Conservation (phyloP, 2,329 filamentous ascomycete species). For the Zopfia rhizophila region DNA sequence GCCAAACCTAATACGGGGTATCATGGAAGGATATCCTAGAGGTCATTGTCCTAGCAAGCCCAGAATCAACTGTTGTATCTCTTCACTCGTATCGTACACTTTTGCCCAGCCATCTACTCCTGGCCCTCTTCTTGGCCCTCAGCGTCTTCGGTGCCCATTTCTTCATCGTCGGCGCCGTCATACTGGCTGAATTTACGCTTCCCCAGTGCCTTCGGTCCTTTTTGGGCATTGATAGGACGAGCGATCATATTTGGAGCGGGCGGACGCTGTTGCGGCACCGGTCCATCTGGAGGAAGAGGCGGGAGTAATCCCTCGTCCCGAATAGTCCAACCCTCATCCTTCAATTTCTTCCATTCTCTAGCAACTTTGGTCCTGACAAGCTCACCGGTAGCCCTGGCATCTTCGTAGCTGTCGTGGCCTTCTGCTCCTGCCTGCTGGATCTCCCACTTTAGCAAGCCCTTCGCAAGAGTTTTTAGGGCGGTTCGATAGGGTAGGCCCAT, state of each 20-base stretch:
- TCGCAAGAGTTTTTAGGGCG: constrained; percentile 79
- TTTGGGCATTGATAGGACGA: not conserved
- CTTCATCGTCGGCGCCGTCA: constrained; percentile 19
- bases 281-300: constrained; percentile 33
- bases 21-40: no score
- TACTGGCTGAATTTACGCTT: constrained; percentile 35
- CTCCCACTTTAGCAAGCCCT: constrained; percentile 73
- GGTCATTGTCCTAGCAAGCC: no score
- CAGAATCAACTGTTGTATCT: no score
- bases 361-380: constrained; percentile 77
- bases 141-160: no score
- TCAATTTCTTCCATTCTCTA: constrained; percentile 75
- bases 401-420: constrained; percentile 93
- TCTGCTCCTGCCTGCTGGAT: constrained; percentile 77
- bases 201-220: constrained; percentile 15
- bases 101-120: no score
- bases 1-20: no score
- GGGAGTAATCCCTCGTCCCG: constrained; percentile 42
- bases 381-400: constrained; percentile 89
- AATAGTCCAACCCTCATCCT: constrained; percentile 71
- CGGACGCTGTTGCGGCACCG: constrained; percentile 25
- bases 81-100: no score
- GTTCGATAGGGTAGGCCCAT: constrained; percentile 80
- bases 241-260: constrained; percentile 28
- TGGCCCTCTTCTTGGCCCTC: not conserved